phyloP scores from a whole-genome alignment of 1,284 basidiomycete species.

The Boletellus deceptivus region DNA sequence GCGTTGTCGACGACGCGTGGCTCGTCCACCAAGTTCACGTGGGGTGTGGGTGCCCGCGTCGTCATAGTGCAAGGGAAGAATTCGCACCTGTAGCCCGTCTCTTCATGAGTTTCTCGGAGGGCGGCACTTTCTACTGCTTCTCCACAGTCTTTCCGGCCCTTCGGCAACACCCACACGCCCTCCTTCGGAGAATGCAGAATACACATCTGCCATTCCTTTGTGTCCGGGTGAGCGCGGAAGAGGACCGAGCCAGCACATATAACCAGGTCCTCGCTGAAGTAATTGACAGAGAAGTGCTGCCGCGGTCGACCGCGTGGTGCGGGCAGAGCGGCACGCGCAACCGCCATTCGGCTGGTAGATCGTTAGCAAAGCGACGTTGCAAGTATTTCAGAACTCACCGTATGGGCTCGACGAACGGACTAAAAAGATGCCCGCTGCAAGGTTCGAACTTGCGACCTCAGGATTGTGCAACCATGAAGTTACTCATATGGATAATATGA shows the following conservation, averaged over 20 bases:
- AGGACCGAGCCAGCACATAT: constrained; percentile 32
- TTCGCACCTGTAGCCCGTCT: constrained; percentile 54
- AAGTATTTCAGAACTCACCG: not conserved
- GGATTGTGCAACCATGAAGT: constrained; percentile 37
- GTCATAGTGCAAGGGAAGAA: constrained; percentile 43
- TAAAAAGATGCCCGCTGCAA: constrained; percentile 40
- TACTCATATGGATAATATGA: constrained; percentile 34
- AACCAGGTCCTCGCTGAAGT: constrained; percentile 25
- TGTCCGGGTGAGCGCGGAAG: constrained; percentile 32
- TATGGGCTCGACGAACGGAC: no score
- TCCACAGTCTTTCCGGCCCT: constrained; percentile 56
- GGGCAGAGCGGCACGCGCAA: not conserved
- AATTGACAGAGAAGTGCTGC: constrained; percentile 4
- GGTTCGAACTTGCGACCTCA: constrained; percentile 63
- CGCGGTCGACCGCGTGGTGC: not conserved
- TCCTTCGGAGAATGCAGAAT: constrained; percentile 31
- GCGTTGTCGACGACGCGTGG: constrained; percentile 22
- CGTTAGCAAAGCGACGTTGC: not conserved
- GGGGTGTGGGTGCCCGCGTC: constrained; percentile 43
- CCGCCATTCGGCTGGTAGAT: not conserved
- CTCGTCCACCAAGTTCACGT: constrained; percentile 32
- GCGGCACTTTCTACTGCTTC: constrained; percentile 48
- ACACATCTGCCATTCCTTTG: constrained; percentile 22
- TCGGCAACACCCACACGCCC: constrained; percentile 51
- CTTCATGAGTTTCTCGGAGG: constrained; percentile 57